Base-by-base conservation (phyloP, 805 yeast genomes). In the Kluyveromyces siamensis region DNA sequence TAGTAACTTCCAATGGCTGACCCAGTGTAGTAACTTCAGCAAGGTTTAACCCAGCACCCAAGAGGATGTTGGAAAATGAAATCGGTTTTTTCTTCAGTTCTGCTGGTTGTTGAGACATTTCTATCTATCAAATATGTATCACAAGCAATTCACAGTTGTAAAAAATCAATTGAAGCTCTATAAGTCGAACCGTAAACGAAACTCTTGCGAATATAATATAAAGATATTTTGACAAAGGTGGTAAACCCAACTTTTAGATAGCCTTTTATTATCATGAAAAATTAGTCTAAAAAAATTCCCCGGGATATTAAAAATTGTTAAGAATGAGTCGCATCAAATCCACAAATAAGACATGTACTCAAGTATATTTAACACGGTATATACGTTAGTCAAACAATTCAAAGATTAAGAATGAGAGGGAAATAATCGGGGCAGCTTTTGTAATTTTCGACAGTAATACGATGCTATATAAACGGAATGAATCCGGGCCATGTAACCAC, bases 21-120 rank as follows among this genome's bases (percentile, higher is more conserved):
- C 99, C 99, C 57, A 93, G 75, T 11, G 97, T 84, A 53, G 97
- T 85, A 47, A 83, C 97, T 68, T 90, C 98, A 50, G 87, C 86
- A 75, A 91, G 63, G 72, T 91, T 91, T 57, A 93, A 77, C 37
- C 89, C 96, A 1, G 97, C 96, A 54, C 98, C 98, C 50, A 93
- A 76, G 48, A 88, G 76, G 67, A 93, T 86, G 74, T 91, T 91
- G 60, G 96, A 80, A 68, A 87, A 84, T 53, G 84, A 83, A 58
- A 93, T 77, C 46, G 95, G 91, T 69, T 88, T 91, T 73, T 88
- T 89, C 67, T 88, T 74, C 48, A 83, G 63, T 42, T 52, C 56
- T 19, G 44, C 50, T 38, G 56, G 55, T 39, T 52, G 53, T 48
- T 49, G 45, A 17, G 53, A 48, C 48, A 43, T 21, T 30, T 30